A percentile compares a stretch with the other conserved stretches of the same genome.
phyloP scores from a whole-genome alignment of 495 filamentous ascomycete genomes.

The Annulohypoxylon maeteangense region DNA sequence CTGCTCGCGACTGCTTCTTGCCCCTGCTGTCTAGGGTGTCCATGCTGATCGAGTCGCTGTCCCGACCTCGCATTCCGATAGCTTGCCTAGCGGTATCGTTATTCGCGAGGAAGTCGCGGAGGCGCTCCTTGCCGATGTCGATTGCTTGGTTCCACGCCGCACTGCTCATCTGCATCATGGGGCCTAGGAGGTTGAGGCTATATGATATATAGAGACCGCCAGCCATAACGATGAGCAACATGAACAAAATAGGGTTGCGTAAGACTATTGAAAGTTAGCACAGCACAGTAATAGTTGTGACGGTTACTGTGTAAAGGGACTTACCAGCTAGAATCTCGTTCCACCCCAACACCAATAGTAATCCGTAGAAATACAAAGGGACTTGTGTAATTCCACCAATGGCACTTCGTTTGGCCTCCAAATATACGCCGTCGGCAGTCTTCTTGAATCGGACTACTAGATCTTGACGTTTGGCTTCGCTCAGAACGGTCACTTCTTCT shows the following conservation, averaged over 20 bases:
- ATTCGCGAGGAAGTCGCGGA: slow-evolving; percentile 86
- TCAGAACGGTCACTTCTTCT: slow-evolving; percentile 94
- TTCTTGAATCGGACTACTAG: slow-evolving; percentile 96
- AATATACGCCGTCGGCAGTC: slow-evolving; percentile 94
- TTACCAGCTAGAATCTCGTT: slow-evolving; percentile 94
- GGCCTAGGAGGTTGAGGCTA: slow-evolving; percentile 92
- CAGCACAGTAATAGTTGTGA: not conserved
- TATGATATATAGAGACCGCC: slow-evolving; percentile 88
- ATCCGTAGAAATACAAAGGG: slow-evolving; percentile 90
- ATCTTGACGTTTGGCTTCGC: slow-evolving; percentile 87
- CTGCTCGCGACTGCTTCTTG: slow-evolving; percentile 58
- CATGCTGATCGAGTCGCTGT: slow-evolving; percentile 63
- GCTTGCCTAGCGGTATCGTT: slow-evolving; percentile 83
- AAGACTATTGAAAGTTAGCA: slow-evolving; percentile 72
- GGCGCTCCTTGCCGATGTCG: slow-evolving; percentile 86
- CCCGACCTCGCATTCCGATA: slow-evolving; percentile 71
- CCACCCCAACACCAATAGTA: slow-evolving; percentile 92
- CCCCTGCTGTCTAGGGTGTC: slow-evolving; percentile 70
- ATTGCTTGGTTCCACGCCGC: slow-evolving; percentile 87
- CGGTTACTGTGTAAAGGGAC: slow-evolving; percentile 46
- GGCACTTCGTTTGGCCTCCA: slow-evolving; percentile 95
- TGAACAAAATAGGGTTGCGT: slow-evolving; percentile 91
- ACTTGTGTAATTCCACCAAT: slow-evolving; percentile 96
- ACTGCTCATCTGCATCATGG: slow-evolving; percentile 92
- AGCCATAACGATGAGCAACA: slow-evolving; percentile 80